These are phyloP conservation scores for Wilhelminamyces savonicus DNA, from an alignment of 805 yeast genomes.

Conservation along the genomic window DNA sequence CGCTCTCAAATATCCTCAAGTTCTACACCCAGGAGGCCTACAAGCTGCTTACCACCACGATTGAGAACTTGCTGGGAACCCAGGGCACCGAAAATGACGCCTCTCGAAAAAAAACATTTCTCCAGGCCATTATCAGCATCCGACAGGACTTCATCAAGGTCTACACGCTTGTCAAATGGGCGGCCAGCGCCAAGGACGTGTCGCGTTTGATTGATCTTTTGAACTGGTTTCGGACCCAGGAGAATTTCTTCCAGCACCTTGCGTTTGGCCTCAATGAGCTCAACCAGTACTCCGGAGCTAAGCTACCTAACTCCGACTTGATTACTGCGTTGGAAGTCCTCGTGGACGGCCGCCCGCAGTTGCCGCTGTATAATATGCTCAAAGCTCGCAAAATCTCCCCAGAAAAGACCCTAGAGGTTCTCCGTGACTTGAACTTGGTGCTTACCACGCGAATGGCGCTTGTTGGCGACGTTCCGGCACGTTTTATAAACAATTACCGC, in stretches of 20 bases:
- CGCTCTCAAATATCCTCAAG: conserved; percentile 53
- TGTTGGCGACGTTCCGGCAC: conserved; percentile 54
- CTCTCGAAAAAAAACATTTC: conserved; percentile 58
- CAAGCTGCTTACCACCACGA: conserved; percentile 51
- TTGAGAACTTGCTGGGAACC: conserved; percentile 51
- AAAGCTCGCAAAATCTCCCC: conserved; percentile 46
- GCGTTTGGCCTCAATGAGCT: conserved; percentile 63
- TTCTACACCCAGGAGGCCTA: conserved; percentile 57
- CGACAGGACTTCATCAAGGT: conserved; percentile 81
- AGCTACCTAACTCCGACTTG: conserved; percentile 86
- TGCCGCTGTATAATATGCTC: conserved; percentile 58
- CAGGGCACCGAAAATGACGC: conserved; percentile 47
- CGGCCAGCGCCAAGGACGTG: conserved; percentile 63
- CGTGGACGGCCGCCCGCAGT: conserved; percentile 67
- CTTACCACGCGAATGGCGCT: conserved; percentile 72
- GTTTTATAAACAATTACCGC: conserved; percentile 50
- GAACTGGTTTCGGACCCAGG: conserved; percentile 80
- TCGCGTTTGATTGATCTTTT: conserved; percentile 76
- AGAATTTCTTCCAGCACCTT: conserved; percentile 54
- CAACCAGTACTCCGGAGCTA: conserved; percentile 77
- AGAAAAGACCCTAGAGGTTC: conserved; percentile 49
- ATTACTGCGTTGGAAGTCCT: conserved; percentile 83
- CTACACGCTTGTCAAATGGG: conserved; percentile 88
- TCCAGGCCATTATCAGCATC: conserved; percentile 61
- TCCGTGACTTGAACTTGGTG: conserved; percentile 65